These are phyloP conservation scores for Debaryomyces castellii DNA, from an alignment of 805 yeast genomes.

Conservation along the genomic window DNA sequence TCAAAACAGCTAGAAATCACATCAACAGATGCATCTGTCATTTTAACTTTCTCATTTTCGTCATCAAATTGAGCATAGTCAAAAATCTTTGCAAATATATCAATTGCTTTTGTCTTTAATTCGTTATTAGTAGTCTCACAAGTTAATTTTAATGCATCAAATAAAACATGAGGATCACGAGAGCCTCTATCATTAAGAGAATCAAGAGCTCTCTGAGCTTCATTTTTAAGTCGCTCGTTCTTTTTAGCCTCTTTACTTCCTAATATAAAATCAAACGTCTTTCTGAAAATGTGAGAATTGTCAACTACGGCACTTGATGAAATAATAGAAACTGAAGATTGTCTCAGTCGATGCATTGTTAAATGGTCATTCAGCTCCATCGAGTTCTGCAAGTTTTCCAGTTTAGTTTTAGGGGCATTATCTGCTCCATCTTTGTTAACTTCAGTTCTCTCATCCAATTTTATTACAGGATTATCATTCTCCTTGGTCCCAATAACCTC, in stretches of 20 bases:
- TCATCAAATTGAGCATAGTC: constrained; percentile 79
- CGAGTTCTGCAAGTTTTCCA: neutral
- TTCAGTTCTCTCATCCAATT: neutral
- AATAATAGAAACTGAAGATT: neutral
- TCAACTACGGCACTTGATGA: constrained; percentile 20
- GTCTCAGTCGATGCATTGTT: neutral
- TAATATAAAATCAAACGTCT: constrained; percentile 57
- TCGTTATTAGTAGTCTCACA: constrained; percentile 69
- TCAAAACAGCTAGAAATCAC: constrained; percentile 83
- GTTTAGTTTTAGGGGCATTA: neutral
- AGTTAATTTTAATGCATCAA: constrained; percentile 74
- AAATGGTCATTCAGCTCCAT: neutral
- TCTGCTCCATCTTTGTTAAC: neutral
- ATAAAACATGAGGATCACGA: constrained; percentile 53
- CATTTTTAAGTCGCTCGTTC: constrained; percentile 37
- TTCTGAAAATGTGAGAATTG: constrained; percentile 38
- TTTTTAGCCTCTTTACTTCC: constrained; percentile 62
- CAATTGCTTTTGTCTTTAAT: constrained; percentile 73
- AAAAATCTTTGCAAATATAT: constrained; percentile 82
- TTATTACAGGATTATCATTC: no score
- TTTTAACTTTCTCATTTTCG: constrained; percentile 50
- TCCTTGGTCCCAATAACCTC: no score
- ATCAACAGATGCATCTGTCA: constrained; percentile 81
- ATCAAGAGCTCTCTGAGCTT: constrained; percentile 42
- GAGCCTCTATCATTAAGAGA: constrained; percentile 38